A percentile compares a stretch with the other conserved stretches of the same genome.
These are phyloP conservation scores for Aegilops longissima DNA, from an alignment of 176 grass and related monocot species.

Conservation along the genomic window DNA sequence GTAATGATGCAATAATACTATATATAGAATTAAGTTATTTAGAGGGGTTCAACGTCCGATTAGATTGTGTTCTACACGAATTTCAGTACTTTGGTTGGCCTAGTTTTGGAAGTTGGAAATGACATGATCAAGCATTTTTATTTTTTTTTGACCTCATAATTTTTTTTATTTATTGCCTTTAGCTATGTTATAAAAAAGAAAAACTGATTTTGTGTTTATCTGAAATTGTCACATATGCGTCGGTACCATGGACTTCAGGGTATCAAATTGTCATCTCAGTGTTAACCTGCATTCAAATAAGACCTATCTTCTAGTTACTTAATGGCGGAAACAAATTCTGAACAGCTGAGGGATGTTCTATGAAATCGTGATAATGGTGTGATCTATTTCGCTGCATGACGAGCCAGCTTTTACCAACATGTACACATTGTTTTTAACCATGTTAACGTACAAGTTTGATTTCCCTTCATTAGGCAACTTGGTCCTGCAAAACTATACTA, in stretches of 20 bases:
- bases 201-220: background rate
- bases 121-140: background rate
- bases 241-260: background rate
- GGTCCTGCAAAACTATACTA: background rate
- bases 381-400: background rate
- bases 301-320: background rate
- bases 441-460: background rate
- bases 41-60: background rate
- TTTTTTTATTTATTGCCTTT: background rate
- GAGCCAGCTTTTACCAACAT: background rate
- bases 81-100: background rate
- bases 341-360: background rate
- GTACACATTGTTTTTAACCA: background rate
- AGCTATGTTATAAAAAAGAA: background rate
- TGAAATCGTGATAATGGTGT: background rate
- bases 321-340: background rate
- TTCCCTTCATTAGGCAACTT: background rate
- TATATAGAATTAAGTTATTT: background rate
- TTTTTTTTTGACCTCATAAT: constrained; percentile 4
- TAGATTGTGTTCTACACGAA: background rate
- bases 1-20: background rate
- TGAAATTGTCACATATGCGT: background rate
- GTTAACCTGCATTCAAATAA: background rate
- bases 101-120: background rate
- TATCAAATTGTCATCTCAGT: constrained; percentile 6